Evolutionary conservation across 1,139 yeast genomes (phyloP), one percentile per base, ranked within the genome.

Genomic region (Kodamaea sp.): DNA sequence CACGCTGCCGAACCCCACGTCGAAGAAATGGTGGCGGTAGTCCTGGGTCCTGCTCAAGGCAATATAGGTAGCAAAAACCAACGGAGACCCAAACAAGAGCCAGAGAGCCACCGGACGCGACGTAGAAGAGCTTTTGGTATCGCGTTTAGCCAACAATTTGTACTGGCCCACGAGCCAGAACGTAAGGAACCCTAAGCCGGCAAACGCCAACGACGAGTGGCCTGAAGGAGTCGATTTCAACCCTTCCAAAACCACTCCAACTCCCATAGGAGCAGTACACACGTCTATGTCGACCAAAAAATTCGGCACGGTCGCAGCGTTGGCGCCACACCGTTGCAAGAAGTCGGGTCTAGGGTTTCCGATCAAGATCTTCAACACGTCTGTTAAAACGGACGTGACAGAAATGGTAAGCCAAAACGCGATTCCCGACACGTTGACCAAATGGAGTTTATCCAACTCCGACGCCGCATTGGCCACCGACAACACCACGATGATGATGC

Each of bases 151-250:
- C 13, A 42, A 29, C 15, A 50, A 21, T 18, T 32, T 39, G 29
- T 44, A 44, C 31, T 53, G 60, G 27, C 59, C 59, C 26, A 47
- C 44, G 4, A 54, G 36, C 59, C 59, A 56, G 31, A 53, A 38
- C 1, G 81, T 58, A 24, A 80, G 58, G 53, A 70, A 84, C n/a
- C 76, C 73, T 38, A 84, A 64, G 1, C 87, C 82, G 1, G 85
- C 63, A 57, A 85, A 86, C 20, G 87, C 70, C 41, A 79, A 63
- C 8, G 88, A 77, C 1, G 90, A 73, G 53, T 86, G 95, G 8
- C 95, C 95, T 1, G 89, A 80, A 1, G 95, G 95, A 0, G 90
- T 81, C 6, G 89, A 79, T 51, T 86, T 76, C 65, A 83, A 72
- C 0, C 95, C 95, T 49, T 86, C 95, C 22, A 59, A 44, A 15